Evolutionary conservation across 805 yeast species (phyloP), one percentile per base, ranked within the genome.

Genomic region (Candida krabiensis): DNA sequence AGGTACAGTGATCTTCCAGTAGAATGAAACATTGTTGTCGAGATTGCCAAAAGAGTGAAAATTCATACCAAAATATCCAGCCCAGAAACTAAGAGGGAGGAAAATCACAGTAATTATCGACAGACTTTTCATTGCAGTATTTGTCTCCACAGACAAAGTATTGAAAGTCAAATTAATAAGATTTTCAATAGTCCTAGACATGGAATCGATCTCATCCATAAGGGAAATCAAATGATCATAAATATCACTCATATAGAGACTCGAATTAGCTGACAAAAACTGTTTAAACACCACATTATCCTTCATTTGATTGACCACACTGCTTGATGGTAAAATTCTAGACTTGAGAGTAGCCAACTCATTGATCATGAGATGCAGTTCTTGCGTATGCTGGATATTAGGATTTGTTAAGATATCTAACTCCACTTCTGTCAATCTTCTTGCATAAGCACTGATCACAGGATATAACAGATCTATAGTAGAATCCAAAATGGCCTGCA

Each of bases 21-120:
- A 75, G 47, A 67, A 72, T 4, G 55, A 49, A 3, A 70, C 73
- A 24, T 61, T 58, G 24, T 60, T 41, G 12, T 63, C 49, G 28
- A 75, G 52, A 33, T 68, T 66, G 3, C 62, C 64, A 44, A 75
- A 75, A 5, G 51, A 41, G 19, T 58, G 53, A 50, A 75, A 75
- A 48, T 75, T 75, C 80, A 75, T 75, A 13, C 80, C 80, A 40
- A 73, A 79, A 50, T 76, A 79, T 9, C 83, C 83, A 1, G 83
- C 76, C 69, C 80, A 66, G 50, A 79, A 79, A 4, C 79, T 69
- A 37, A 79, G 52, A 4, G 84, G 84, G 26, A 79, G 61, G 47
- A 79, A 78, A 11, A 79, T 68, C 11, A 79, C 82, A 1, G 83
- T 73, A 8, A 79, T 75, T 26, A 79, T 52, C 6, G 82, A 73